phyloP scores from a whole-genome alignment of 352 stramenopile genomes.

The Phytophthora chlamydospora region DNA sequence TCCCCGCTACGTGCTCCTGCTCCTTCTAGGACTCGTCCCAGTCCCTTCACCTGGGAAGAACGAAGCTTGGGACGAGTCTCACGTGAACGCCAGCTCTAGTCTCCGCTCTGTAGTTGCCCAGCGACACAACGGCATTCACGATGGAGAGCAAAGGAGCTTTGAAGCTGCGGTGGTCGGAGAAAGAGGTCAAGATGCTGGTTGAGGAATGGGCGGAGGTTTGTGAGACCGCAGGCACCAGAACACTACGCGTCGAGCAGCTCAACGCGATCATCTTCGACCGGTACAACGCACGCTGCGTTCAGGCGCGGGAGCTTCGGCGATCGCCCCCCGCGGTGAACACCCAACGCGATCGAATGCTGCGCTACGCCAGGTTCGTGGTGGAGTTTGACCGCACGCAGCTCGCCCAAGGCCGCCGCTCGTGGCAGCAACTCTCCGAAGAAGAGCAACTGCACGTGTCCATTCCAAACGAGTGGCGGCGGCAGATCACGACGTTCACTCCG shows the following conservation, averaged over 20 bases:
- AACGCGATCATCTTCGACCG: slow-evolving; percentile 24
- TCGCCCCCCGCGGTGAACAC: slow-evolving; percentile 21
- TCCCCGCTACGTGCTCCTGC: too few species aligned
- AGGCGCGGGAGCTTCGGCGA: slow-evolving; percentile 8
- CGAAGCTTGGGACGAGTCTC: not conserved
- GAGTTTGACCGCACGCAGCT: slow-evolving; percentile 12
- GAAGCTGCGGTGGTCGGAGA: slow-evolving; percentile 25
- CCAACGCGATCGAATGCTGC: slow-evolving; percentile 24
- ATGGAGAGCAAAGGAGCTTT: slow-evolving; percentile 17
- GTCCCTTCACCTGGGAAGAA: not conserved
- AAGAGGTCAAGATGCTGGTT: slow-evolving; percentile 19
- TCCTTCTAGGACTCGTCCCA: too few species aligned
- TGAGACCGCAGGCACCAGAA: not conserved
- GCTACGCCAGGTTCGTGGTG: slow-evolving; percentile 17
- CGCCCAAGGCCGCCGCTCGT: slow-evolving; percentile 10
- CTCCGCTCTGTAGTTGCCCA: not conserved
- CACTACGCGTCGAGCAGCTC: slow-evolving; percentile 10
- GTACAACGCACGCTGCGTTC: slow-evolving; percentile 20
- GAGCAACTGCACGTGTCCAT: slow-evolving; percentile 16
- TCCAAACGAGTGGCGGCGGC: slow-evolving; percentile 18
- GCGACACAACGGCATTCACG: not conserved
- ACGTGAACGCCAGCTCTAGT: slow-evolving; percentile 1
- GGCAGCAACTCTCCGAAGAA: slow-evolving; percentile 19
- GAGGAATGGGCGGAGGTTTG: slow-evolving; percentile 28
- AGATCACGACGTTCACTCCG: slow-evolving; percentile 24